phyloP scores from a whole-genome alignment of 495 filamentous ascomycete species.

The Cudoniella acicularis region DNA sequence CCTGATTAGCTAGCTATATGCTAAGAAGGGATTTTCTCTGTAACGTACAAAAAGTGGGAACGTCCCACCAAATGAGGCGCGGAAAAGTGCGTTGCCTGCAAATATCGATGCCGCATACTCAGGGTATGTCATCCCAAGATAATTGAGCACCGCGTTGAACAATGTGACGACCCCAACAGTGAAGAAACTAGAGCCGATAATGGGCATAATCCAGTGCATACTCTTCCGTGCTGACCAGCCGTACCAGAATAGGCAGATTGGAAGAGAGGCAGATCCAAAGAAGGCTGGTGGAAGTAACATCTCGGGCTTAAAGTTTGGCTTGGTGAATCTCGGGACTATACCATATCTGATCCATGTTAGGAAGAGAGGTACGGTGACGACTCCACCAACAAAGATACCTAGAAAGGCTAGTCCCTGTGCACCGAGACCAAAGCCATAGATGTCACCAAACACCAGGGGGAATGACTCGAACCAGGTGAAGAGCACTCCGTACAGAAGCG shows the following conservation, averaged over 20 bases:
- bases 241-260: slow-evolving; percentile 46
- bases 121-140: slow-evolving; percentile 38
- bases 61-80: too few relatives aligned
- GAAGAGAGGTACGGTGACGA: slow-evolving; percentile 33
- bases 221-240: slow-evolving; percentile 40
- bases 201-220: slow-evolving; percentile 41
- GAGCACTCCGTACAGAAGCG: slow-evolving; percentile 45
- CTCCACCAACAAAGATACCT: slow-evolving; percentile 18
- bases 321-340: too few relatives aligned
- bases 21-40: too few relatives aligned
- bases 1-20: too few relatives aligned
- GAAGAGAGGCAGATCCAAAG: slow-evolving; percentile 55
- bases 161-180: slow-evolving; percentile 60
- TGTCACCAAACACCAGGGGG: slow-evolving; percentile 1
- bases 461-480: slow-evolving; percentile 30
- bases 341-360: too few relatives aligned
- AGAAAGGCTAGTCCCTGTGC: too few relatives aligned
- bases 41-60: too few relatives aligned
- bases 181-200: too few relatives aligned
- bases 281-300: slow-evolving; percentile 31
- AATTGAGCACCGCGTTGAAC: slow-evolving; percentile 42
- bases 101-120: too few relatives aligned
- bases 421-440: slow-evolving; percentile 10
- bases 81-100: too few relatives aligned
- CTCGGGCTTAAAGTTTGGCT: slow-evolving; percentile 26